A percentile compares a stretch with the other conserved stretches of the same genome.
Conservation (phyloP, 306 rosid genomes). For the Castanopsis chinensis region DNA sequence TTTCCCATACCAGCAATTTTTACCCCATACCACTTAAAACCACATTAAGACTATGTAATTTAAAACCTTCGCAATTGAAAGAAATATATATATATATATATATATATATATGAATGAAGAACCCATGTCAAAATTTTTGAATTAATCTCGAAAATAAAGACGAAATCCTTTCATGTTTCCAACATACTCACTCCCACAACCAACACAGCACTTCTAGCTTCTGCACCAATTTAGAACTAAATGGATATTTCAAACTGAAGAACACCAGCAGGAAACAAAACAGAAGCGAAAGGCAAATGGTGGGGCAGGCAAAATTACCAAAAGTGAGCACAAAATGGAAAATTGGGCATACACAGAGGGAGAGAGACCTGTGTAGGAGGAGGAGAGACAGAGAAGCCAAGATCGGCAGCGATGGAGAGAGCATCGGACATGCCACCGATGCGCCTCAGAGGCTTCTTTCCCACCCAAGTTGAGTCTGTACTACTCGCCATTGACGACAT, state of each 20-base stretch:
- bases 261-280: neutral
- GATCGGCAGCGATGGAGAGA: constrained; percentile 85
- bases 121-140: neutral
- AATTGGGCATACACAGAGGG: neutral
- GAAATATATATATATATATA: neutral
- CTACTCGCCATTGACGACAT: constrained; percentile 63
- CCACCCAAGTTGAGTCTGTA: constrained; percentile 71
- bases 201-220: neutral
- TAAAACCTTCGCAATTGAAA: neutral
- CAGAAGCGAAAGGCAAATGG: neutral
- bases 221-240: neutral
- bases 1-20: no score
- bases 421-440: constrained; percentile 91
- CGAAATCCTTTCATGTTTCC: neutral
- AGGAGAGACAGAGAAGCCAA: constrained; percentile 69
- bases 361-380: constrained; percentile 50
- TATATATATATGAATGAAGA: neutral
- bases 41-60: neutral
- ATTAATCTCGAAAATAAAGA: neutral
- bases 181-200: neutral
- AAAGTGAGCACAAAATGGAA: neutral
- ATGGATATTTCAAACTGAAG: neutral
- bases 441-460: constrained; percentile 83
- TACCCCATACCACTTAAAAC: neutral
- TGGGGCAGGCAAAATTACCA: neutral